Base-by-base conservation (phyloP, 2,329 filamentous ascomycete species). In the Achaetomium macrosporum region DNA sequence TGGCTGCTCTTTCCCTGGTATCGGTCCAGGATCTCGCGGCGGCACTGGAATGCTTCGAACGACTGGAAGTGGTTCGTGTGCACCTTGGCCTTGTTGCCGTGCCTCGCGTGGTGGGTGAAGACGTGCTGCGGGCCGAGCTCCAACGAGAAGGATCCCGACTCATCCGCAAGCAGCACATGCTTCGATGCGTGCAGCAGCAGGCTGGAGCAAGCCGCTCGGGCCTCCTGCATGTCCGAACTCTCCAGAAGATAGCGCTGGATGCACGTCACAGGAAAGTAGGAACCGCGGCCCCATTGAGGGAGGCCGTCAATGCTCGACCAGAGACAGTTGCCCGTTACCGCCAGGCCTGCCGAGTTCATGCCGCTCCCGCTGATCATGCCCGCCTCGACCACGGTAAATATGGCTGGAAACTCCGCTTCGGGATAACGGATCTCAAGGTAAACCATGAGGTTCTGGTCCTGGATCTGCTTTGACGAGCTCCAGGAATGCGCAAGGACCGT, bases 281-380 rank as follows among this genome's bases (percentile, higher is more conserved):
- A 51, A 37, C 0, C 50, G 57, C 37, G 25, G 25, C 25, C 54
- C 36, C 2, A 53, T 7, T 29, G 39, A 12, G 61, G 60, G 8
- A 61, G 33, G 50, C 55, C 61, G 57, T 68, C 65, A 19, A 54
- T 57, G 9, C 42, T 60, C 4, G 54, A 64, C 39, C 58, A 46
- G 15, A 67, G 55, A 25, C 60, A 61, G 54, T 67, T 68, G 16
- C 63, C 61, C 15, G 59, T 60, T 11, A 66, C 59, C 7, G 50
- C 59, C 10, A 67, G 35, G 5, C 65, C 65, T 3, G 50, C 39
- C 11, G 64, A 63, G 47, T 65, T 68, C 63, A 68, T 65, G 33
- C 63, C 65, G 20, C 47, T 43, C 29, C 64, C 59, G 12, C 51
- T 59, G 15, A 68, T 56, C 52, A 66, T 63, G 19, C 65, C 65